Base-by-base conservation (phyloP, 306 rosid species). In the Sicyos baderoa region DNA sequence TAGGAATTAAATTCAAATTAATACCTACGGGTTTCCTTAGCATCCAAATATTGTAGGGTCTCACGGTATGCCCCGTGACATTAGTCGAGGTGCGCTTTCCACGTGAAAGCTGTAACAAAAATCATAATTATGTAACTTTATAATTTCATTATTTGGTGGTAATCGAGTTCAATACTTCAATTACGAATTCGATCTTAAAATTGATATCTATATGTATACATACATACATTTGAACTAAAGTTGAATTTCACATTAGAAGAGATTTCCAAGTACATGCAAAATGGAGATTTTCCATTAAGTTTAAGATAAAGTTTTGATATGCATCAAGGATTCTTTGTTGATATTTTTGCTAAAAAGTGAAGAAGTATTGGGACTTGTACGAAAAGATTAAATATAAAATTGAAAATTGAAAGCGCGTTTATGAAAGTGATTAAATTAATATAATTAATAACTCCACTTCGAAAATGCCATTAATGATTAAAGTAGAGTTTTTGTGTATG, bases 351-450 rank as follows among this genome's bases (percentile, higher is more conserved):
- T 2, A 17, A 17, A 53, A 53, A 53, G 57, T 53, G 23, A 19
- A 50, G 6, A 15, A 29, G 35, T 29, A 59, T 44, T 59, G 47
- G 66, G 22, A 60, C 29, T 5, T 60, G 66, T 35, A 60, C 14
- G 66, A 14, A 59, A 60, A 61, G 15, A 60, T 15, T 15, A 60
- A 60, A 16, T 61, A 61, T 61, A 61, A 35, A 37, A 61, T 61
- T 32, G 1, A 61, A 61, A 29, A n/a, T 14, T 16, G 7, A 61
- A 61, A 61, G 68, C 8, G 15, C 37, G 8, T 61, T 27, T 27
- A n/a, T 61, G 13, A 37, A 58, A 7, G 0, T 18, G 27, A 63
- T 40, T 17, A 18, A 40, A 63, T 40, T 10, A 63, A 6, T 63
- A 11, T 18, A 9, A 40, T 63, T 40, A 63, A 40, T 63, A 18